These are phyloP conservation scores for Ophiosphaerella herpotricha DNA, from an alignment of 2,329 filamentous ascomycete species.

Conservation along the genomic window DNA sequence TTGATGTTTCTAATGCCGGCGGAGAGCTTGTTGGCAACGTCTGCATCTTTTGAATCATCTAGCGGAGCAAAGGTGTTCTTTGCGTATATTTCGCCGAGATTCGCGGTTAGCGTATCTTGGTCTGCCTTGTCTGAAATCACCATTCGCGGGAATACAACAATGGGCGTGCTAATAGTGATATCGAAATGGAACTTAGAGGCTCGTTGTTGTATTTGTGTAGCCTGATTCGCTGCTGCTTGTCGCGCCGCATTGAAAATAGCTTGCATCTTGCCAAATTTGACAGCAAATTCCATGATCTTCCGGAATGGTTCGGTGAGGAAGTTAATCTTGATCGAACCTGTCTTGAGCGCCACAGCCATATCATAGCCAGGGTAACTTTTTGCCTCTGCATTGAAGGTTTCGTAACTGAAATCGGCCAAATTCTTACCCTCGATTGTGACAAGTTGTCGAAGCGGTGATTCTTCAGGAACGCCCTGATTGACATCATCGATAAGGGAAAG, in stretches of 20 bases:
- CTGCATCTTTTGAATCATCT: slow-evolving; percentile 73
- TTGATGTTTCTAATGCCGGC: slow-evolving; percentile 91
- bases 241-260: slow-evolving; percentile 97
- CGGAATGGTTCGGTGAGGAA: slow-evolving; percentile 97
- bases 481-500: slow-evolving; percentile 90
- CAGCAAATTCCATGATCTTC: slow-evolving; percentile 95
- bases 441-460: slow-evolving; percentile 81
- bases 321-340: slow-evolving; percentile 94
- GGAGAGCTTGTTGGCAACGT: slow-evolving; percentile 85
- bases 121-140: slow-evolving; percentile 71
- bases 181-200: slow-evolving; percentile 93
- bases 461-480: slow-evolving; percentile 81
- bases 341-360: slow-evolving; percentile 84
- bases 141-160: slow-evolving; percentile 87
- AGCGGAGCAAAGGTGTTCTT: slow-evolving; percentile 89
- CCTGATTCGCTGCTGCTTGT: slow-evolving; percentile 91
- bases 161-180: slow-evolving; percentile 89
- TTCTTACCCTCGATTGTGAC: slow-evolving; percentile 96
- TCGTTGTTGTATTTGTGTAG: slow-evolving; percentile 88
- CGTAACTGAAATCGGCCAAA: slow-evolving; percentile 94
- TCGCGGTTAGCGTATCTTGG: slow-evolving; percentile 85
- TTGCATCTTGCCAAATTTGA: slow-evolving; percentile 99
- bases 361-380: slow-evolving; percentile 91
- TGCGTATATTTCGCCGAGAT: slow-evolving; percentile 95
- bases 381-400: slow-evolving; percentile 82